Conservation (phyloP, 768 basidiomycete species). For the Pisolithus sp. region DNA sequence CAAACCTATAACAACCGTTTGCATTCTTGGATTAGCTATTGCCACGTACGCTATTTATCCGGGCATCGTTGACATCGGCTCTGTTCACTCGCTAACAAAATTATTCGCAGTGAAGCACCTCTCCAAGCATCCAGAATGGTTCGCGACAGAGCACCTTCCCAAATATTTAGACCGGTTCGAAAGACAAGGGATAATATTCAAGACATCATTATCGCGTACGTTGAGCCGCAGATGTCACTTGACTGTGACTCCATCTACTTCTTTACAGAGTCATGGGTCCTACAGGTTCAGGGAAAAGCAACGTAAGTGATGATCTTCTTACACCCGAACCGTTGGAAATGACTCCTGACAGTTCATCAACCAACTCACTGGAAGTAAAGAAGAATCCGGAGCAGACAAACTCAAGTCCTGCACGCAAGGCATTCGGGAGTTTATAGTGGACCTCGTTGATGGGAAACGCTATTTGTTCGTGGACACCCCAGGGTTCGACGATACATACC, state of each 20-base stretch:
- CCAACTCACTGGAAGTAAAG: not conserved
- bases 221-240: too few species aligned
- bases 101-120: too few species aligned
- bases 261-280: constrained; percentile 9
- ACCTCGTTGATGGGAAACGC: constrained; percentile 4
- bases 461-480: constrained; percentile 17
- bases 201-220: too few species aligned
- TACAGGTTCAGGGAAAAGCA: constrained; percentile 1
- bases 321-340: not conserved
- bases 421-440: constrained; percentile 11
- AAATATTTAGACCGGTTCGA: too few species aligned
- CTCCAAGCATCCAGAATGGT: too few species aligned
- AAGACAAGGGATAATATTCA: too few species aligned
- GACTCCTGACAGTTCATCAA: not conserved
- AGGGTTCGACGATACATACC: constrained; percentile 2
- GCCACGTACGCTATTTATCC: too few species aligned
- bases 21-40: too few species aligned
- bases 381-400: constrained; percentile 1
- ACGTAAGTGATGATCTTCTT: not conserved
- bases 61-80: too few species aligned
- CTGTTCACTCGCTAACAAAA: too few species aligned
- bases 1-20: too few species aligned
- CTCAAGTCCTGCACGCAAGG: not conserved
- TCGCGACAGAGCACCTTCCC: too few species aligned
- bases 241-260: not conserved